Evolutionary conservation across 768 basidiomycete species (phyloP).

Genomic region (Russula virescens): DNA sequence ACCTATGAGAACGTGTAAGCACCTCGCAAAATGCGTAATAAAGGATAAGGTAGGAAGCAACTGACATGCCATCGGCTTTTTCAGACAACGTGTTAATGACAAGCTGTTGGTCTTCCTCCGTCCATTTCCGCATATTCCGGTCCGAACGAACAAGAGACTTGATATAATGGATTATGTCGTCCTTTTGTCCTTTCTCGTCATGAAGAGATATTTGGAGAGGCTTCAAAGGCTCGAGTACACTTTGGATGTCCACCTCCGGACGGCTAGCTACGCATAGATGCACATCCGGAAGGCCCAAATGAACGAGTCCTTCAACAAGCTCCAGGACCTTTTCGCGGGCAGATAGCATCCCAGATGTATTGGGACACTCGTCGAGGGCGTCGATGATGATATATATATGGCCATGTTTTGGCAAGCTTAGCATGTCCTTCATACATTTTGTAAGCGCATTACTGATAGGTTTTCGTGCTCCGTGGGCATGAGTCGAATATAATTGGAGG

Average conservation of each 20-base stretch:
- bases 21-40: no score
- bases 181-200: background rate
- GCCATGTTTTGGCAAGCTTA: background rate
- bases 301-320: background rate
- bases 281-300: background rate
- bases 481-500: background rate
- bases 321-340: background rate
- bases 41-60: background rate
- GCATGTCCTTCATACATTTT: background rate
- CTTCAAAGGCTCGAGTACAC: background rate
- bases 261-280: conserved; percentile 1
- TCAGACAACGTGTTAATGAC: background rate
- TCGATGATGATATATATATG: background rate
- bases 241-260: conserved; percentile 1
- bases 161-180: background rate
- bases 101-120: background rate
- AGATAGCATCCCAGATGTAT: background rate
- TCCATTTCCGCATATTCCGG: background rate
- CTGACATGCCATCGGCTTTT: conserved; percentile 8
- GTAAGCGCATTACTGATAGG: background rate
- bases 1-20: background rate
- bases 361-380: conserved; percentile 11
- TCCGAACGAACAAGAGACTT: background rate
- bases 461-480: background rate
- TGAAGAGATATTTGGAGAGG: background rate